Conservation (phyloP, 257 asterid species). For the Plantago major region DNA sequence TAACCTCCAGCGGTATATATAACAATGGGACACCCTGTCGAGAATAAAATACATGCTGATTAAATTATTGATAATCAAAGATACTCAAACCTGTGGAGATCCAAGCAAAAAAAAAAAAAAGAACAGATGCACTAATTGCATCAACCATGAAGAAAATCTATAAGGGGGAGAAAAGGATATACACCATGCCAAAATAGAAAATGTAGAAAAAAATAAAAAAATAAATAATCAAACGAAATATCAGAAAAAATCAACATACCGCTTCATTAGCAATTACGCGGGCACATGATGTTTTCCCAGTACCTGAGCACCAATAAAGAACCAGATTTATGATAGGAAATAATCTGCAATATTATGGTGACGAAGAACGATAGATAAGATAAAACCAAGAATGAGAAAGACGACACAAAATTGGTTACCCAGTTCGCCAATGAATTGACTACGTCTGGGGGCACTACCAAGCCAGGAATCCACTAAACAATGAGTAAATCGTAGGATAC, state of each 20-base stretch:
- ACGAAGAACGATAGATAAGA: no score
- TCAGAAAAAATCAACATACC: constrained; percentile 41
- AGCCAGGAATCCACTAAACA: no score
- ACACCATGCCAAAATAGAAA: not conserved
- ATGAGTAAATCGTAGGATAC: no score
- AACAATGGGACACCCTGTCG: constrained; percentile 79
- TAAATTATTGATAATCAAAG: constrained; percentile 10
- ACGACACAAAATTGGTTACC: no score
- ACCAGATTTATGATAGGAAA: no score
- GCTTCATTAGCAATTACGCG: constrained; percentile 94
- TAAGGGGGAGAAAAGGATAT: not conserved
- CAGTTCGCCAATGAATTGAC: no score
- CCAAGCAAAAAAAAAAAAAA: constrained; percentile 1
- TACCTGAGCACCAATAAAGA: constrained; percentile 54
- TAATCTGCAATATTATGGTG: no score
- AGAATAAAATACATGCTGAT: no score
- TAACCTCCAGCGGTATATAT: constrained; percentile 88
- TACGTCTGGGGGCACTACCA: no score
- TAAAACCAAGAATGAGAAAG: no score
- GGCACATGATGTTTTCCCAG: constrained; percentile 98
- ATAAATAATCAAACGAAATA: constrained; percentile 17
- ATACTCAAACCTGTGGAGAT: constrained; percentile 7
- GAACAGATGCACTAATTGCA: constrained; percentile 2
- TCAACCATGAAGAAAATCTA: not conserved
- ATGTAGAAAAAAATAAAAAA: not conserved